Evolutionary conservation across 352 stramenopile species (phyloP), one percentile per base, ranked within the genome.

Genomic region (Pythium rishiriense): DNA sequence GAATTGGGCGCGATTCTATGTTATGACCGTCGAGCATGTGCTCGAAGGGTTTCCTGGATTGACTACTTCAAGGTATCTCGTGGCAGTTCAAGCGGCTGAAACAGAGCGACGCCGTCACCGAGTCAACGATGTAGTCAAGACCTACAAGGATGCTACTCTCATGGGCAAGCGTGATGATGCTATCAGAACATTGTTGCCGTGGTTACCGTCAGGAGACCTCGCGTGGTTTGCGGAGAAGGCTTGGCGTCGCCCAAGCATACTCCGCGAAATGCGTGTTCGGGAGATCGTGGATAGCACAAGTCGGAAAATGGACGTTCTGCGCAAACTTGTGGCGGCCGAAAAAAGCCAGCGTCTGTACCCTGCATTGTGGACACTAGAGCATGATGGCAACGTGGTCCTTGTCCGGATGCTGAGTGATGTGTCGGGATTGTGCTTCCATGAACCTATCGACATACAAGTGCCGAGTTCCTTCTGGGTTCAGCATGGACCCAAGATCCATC

Each of bases 371-470:
- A 52, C 31, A 17, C n/a, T 54, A 8, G 41, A 53, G 28, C 47
- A 47, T 43, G 43, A 24, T 7, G 19, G 15, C 8, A 24, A 19
- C 2, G 4, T 11, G 26, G 15, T 63, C 7, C 33, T 22, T 19
- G 1, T 63, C 8, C 3, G 28, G 26, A 63, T 63, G 26, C 56
- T 63, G 26, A 63, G 56, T 22, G 56, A 63, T 25, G 15, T 63
- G 4, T 63, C 56, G 0, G 56, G 56, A 2, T 8, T 25, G 21
- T 63, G 56, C 22, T 63, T 55, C 17, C 56, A 63, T 22, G 21
- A 45, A 10, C 56, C 56, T 5, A 63, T 63, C 28, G 14, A 31
- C 29, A 63, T 63, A 2, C 7, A 25, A 17, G 42, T 54, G 17
- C 24, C 56, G 10, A 2, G 12, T 7, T 0, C 17, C 19, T 63